Conservation (phyloP, 192 early-diverging fungal genomes). For the Entomortierella parvispora region DNA sequence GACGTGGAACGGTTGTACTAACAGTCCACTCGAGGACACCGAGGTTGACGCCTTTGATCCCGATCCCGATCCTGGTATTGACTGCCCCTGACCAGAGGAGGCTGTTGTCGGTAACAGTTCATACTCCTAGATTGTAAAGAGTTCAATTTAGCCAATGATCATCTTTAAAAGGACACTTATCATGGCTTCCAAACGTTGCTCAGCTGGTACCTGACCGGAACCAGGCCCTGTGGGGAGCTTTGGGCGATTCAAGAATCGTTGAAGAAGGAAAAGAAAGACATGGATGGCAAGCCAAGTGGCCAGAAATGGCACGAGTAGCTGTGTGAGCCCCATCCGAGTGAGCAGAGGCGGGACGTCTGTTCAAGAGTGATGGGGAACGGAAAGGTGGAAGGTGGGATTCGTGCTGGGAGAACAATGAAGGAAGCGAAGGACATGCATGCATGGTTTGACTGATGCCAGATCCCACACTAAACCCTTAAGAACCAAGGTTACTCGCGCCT, state of each 20-base stretch:
- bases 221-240: constrained; percentile 42
- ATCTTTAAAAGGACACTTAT: background rate
- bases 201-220: constrained; percentile 24
- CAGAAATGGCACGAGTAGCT: constrained; percentile 43
- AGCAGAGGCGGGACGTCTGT: too few relatives aligned
- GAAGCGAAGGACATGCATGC: too few relatives aligned
- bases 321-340: constrained; percentile 21
- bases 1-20: constrained; percentile 59
- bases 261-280: constrained; percentile 42
- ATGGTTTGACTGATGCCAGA: too few relatives aligned
- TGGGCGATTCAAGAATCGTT: constrained; percentile 48
- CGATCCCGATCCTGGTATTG: constrained; percentile 3
- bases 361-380: background rate
- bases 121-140: constrained; percentile 24
- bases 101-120: constrained; percentile 34
- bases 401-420: too few relatives aligned
- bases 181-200: background rate
- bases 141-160: background rate
- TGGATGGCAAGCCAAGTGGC: constrained; percentile 45
- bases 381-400: too few relatives aligned
- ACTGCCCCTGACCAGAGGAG: background rate
- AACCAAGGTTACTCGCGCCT: too few relatives aligned
- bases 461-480: constrained; percentile 12
- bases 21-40: constrained; percentile 16
- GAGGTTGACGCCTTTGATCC: constrained; percentile 1